Evolutionary conservation across 192 early-diverging fungal genomes (phyloP).

Genomic region (Irineochytrium annulatum): DNA sequence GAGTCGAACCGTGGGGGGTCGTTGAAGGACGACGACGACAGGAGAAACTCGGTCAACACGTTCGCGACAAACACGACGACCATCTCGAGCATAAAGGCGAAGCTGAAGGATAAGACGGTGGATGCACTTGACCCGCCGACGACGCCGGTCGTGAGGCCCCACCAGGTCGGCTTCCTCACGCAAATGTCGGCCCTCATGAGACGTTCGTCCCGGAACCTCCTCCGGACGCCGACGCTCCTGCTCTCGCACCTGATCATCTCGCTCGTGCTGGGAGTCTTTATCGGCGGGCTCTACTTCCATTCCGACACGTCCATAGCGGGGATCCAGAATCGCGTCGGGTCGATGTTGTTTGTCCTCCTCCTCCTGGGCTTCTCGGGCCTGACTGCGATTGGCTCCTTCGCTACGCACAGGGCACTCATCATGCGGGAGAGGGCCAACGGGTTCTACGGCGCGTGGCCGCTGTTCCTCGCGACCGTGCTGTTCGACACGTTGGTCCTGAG

Average conservation of each 20-base stretch:
- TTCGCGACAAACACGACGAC: no score
- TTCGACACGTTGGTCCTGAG: conserved; percentile 75
- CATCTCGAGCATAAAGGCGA: no score
- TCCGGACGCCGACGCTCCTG: conserved; percentile 34
- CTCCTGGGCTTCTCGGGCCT: conserved; percentile 57
- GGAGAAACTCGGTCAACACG: no score
- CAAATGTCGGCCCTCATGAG: conserved; percentile 34
- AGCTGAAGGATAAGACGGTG: no score
- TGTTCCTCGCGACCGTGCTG: conserved; percentile 53
- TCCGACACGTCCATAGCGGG: conserved; percentile 47
- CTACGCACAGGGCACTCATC: conserved; percentile 65
- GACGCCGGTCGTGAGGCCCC: not conserved
- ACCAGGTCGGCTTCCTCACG: conserved; percentile 36
- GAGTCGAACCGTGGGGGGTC: no score
- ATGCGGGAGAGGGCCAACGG: conserved; percentile 69
- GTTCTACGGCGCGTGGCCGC: conserved; percentile 65
- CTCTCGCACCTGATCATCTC: conserved; percentile 47
- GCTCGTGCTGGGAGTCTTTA: conserved; percentile 44
- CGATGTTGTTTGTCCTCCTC: conserved; percentile 56
- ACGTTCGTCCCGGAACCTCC: conserved; percentile 32
- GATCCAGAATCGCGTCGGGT: conserved; percentile 60
- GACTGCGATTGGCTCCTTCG: conserved; percentile 54
- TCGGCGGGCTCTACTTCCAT: conserved; percentile 56
- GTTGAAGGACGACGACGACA: no score
- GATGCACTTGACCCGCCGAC: no score